phyloP scores from a whole-genome alignment of 73 alveolate genomes.

The Durusdinium trenchii region DNA sequence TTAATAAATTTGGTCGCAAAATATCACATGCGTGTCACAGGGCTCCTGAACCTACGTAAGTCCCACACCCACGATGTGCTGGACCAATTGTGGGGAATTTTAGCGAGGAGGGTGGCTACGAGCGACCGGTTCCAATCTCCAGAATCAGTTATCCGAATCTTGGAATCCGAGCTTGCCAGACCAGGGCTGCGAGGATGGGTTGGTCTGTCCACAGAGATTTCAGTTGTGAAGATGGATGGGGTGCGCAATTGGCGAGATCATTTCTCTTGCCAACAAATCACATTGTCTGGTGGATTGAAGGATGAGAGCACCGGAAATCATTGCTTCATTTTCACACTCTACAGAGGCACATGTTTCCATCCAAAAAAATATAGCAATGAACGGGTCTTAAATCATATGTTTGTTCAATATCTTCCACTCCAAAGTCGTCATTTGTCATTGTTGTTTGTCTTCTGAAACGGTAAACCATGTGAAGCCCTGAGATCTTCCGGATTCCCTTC shows the following conservation, averaged over 20 bases:
- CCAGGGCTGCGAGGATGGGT: conserved; percentile 17
- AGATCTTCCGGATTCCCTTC: background rate
- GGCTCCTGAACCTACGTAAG: background rate
- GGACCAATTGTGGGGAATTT: conserved; percentile 36
- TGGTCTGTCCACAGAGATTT: background rate
- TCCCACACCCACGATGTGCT: background rate
- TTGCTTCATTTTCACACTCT: background rate
- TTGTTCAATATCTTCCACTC: background rate
- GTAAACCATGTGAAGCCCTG: background rate
- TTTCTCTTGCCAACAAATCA: background rate
- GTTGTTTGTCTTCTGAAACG: background rate
- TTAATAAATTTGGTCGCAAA: background rate
- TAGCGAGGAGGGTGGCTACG: background rate
- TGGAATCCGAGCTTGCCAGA: background rate
- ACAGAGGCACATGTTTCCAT: background rate
- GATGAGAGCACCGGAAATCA: background rate
- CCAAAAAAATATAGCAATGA: too few relatives aligned
- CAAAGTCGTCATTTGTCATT: background rate
- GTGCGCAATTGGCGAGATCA: conserved; percentile 8
- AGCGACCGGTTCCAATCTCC: background rate
- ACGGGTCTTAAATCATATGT: background rate
- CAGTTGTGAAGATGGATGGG: background rate
- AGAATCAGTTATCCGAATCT: background rate
- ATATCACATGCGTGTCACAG: background rate
- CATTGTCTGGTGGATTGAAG: background rate